Evolutionary conservation across 495 filamentous ascomycete genomes (phyloP).

Genomic region (Lepidopterella palustris): DNA sequence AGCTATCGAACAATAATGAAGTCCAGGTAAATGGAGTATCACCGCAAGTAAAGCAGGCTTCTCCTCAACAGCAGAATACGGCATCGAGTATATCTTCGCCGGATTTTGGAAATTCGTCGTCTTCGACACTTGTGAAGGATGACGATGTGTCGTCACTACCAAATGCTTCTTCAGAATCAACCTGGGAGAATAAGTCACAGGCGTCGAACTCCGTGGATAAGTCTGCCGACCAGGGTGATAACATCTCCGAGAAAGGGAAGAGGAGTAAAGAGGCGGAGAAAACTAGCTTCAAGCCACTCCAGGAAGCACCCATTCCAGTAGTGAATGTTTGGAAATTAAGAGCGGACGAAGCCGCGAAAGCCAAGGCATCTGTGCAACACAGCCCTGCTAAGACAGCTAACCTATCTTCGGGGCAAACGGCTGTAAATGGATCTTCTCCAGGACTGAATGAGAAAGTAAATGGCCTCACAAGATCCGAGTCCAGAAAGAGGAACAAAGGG

Average conservation of each 20-base stretch:
- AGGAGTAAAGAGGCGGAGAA: slow-evolving; percentile 46
- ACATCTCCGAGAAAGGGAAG: slow-evolving; percentile 34
- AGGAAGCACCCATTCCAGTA: slow-evolving; percentile 70
- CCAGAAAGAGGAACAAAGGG: slow-evolving; percentile 32
- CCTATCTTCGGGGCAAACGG: neutral
- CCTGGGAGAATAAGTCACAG: slow-evolving; percentile 64
- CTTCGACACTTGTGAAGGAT: slow-evolving; percentile 61
- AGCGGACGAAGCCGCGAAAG: slow-evolving; percentile 55
- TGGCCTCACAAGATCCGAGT: slow-evolving; percentile 18
- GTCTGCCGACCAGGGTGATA: slow-evolving; percentile 22
- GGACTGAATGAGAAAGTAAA: slow-evolving; percentile 2
- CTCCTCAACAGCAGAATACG: slow-evolving; percentile 1
- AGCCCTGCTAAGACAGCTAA: slow-evolving; percentile 29
- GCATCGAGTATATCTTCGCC: slow-evolving; percentile 60
- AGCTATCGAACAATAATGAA: slow-evolving; percentile 6
- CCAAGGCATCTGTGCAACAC: slow-evolving; percentile 46
- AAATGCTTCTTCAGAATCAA: slow-evolving; percentile 57
- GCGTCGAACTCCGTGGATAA: slow-evolving; percentile 41
- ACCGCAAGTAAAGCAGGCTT: slow-evolving; percentile 1
- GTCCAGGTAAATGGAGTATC: neutral
- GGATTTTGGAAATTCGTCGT: slow-evolving; percentile 59
- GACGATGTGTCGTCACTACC: slow-evolving; percentile 59
- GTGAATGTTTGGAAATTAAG: slow-evolving; percentile 84
- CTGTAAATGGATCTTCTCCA: slow-evolving; percentile 7
- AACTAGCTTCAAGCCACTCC: slow-evolving; percentile 53